These are phyloP conservation scores for Betula pendula DNA, from an alignment of 306 rosid species.

Conservation along the genomic window DNA sequence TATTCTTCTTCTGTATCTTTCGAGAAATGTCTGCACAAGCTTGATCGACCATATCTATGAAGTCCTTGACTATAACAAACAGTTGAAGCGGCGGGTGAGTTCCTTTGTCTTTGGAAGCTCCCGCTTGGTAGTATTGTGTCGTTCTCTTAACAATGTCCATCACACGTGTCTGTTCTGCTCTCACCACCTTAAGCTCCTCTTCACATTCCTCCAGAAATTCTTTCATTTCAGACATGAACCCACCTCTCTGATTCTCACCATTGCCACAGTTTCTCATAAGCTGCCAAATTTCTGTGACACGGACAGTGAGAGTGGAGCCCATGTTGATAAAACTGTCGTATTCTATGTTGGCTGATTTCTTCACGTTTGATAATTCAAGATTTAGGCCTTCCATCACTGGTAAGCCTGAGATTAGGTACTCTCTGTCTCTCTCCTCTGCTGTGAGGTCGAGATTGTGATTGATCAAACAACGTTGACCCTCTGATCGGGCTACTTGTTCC, in stretches of 20 bases:
- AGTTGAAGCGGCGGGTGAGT: slow-evolving; percentile 54
- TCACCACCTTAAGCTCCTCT: slow-evolving; percentile 60
- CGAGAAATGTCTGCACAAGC: slow-evolving; percentile 50
- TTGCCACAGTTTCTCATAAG: slow-evolving; percentile 39
- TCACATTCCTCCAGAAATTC: slow-evolving; percentile 66
- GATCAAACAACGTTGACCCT: slow-evolving; percentile 46
- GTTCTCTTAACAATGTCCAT: slow-evolving; percentile 70
- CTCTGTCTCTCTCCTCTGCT: slow-evolving; percentile 45
- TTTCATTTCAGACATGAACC: slow-evolving; percentile 55
- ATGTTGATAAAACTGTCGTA: slow-evolving; percentile 43
- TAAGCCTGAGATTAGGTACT: slow-evolving; percentile 46
- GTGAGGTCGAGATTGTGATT: slow-evolving; percentile 17
- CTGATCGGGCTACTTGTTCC: slow-evolving; percentile 78
- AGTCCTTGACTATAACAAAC: slow-evolving; percentile 63
- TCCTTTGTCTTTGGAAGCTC: slow-evolving; percentile 43
- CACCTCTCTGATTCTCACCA: slow-evolving; percentile 45
- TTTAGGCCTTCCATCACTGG: slow-evolving; percentile 46
- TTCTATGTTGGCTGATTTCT: slow-evolving; percentile 67
- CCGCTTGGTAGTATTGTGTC: slow-evolving; percentile 64
- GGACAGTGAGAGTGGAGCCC: slow-evolving; percentile 41
- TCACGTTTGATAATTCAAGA: slow-evolving; percentile 57
- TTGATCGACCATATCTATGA: slow-evolving; percentile 62
- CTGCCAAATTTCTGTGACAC: slow-evolving; percentile 44
- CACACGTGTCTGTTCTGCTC: slow-evolving; percentile 56
- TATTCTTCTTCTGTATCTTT: slow-evolving; percentile 51